phyloP scores from a whole-genome alignment of 208 protist genomes.

The Vickermania ingenoplastis region DNA sequence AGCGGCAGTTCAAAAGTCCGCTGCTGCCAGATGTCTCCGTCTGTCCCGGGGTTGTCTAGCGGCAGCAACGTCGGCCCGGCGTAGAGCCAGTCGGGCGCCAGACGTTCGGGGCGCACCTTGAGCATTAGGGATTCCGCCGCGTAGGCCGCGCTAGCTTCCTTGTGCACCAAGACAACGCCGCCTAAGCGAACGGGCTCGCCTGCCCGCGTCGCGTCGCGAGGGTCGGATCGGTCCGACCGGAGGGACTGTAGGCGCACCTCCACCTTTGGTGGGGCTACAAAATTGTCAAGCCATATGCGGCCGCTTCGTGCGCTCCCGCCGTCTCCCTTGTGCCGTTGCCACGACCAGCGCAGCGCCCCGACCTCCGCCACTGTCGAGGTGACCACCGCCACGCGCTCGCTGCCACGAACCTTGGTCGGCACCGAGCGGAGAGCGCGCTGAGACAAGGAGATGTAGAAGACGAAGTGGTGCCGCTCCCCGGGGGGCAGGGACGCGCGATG shows the following conservation, averaged over 20 bases:
- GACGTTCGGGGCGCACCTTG: slow-evolving; percentile 49
- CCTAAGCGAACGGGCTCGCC: background rate
- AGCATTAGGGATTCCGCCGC: slow-evolving; percentile 22
- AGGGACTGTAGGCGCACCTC: slow-evolving; percentile 14
- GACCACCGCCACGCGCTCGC: background rate
- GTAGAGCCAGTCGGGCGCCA: slow-evolving; percentile 58
- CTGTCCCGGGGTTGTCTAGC: slow-evolving; percentile 15
- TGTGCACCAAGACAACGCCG: background rate
- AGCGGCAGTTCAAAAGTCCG: slow-evolving; percentile 36
- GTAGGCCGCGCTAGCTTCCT: background rate
- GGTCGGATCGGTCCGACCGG: no score
- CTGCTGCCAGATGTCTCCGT: slow-evolving; percentile 7
- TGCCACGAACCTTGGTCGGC: background rate
- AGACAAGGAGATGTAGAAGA: background rate
- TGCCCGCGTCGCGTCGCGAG: slow-evolving; percentile 7
- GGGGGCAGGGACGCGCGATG: background rate
- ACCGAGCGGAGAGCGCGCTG: background rate
- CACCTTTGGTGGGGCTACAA: slow-evolving; percentile 20
- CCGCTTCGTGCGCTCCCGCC: slow-evolving; percentile 26
- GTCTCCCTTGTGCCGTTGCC: slow-evolving; percentile 42
- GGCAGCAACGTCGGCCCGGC: slow-evolving; percentile 34
- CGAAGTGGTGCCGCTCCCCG: background rate
- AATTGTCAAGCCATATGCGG: slow-evolving; percentile 16
- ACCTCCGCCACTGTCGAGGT: slow-evolving; percentile 18
- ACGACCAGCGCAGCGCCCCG: slow-evolving; percentile 41